phyloP scores from a whole-genome alignment of 179 eudicot genomes.

The Gypsophila paniculata region DNA sequence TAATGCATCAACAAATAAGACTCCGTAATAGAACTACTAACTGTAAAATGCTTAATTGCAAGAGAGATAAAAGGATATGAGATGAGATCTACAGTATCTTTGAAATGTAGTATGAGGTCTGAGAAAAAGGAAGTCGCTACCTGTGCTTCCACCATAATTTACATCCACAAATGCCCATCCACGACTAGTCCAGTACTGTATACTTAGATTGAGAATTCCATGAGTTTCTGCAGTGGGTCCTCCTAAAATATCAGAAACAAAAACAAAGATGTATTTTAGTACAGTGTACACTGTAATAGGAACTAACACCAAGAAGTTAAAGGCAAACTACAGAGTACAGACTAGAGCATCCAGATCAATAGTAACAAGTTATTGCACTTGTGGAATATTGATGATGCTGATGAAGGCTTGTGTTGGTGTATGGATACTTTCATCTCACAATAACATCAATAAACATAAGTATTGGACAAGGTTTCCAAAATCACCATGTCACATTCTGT shows the following conservation, averaged over 20 bases:
- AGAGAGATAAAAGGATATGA: conserved; percentile 10
- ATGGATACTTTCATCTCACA: background rate
- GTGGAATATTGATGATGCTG: background rate
- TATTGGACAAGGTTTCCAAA: background rate
- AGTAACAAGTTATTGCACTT: background rate
- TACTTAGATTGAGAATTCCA: conserved; percentile 69
- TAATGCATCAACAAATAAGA: background rate
- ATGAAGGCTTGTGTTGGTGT: background rate
- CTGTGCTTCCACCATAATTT: conserved; percentile 97
- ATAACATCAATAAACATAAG: background rate
- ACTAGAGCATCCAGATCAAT: background rate
- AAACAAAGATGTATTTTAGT: background rate
- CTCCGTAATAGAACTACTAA: background rate
- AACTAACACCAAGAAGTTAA: background rate
- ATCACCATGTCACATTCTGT: background rate
- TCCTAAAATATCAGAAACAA: conserved; percentile 38
- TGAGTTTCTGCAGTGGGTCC: conserved; percentile 89
- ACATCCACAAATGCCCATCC: conserved; percentile 98
- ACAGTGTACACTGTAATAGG: background rate
- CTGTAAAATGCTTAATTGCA: background rate
- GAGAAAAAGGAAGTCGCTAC: conserved; percentile 26
- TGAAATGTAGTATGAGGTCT: too few species aligned
- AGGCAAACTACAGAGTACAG: background rate
- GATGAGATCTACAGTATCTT: background rate
- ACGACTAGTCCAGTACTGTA: conserved; percentile 97